Conservation (phyloP, 805 yeast genomes). For the Yamadazyma olivae region DNA sequence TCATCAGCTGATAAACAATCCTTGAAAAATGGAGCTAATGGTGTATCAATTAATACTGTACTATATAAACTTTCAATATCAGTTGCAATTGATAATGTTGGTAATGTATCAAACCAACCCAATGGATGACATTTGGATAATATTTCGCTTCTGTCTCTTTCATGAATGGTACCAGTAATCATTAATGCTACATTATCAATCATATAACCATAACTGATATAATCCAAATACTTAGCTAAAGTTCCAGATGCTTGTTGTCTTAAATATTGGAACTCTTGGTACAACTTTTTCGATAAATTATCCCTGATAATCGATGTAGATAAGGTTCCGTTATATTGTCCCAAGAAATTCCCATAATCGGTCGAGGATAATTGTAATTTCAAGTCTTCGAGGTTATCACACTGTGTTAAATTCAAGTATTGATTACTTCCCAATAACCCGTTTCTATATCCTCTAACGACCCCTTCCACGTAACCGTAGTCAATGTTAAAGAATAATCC, state of each 20-base stretch:
- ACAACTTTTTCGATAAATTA: conserved; percentile 67
- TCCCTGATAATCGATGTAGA: conserved; percentile 86
- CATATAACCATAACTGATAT: conserved; percentile 94
- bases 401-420: conserved; percentile 90
- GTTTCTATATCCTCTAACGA: conserved; percentile 90
- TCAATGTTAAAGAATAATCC: conserved; percentile 90
- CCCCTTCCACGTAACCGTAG: conserved; percentile 87
- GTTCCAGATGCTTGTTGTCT: conserved; percentile 81
- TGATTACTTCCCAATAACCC: conserved; percentile 77
- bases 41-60: conserved; percentile 93
- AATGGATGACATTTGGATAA: conserved; percentile 91
- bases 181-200: conserved; percentile 94
- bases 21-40: conserved; percentile 94
- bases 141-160: conserved; percentile 85
- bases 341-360: conserved; percentile 88
- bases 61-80: conserved; percentile 91
- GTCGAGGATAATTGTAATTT: conserved; percentile 93
- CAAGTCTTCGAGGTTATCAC: conserved; percentile 91
- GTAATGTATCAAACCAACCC: conserved; percentile 98
- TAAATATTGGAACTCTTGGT: conserved; percentile 81
- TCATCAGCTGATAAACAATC: conserved; percentile 85
- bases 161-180: conserved; percentile 96
- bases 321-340: conserved; percentile 78
- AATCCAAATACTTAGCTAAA: conserved; percentile 82
- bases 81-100: conserved; percentile 91